These are phyloP conservation scores for Hortiboletus rubellus DNA, from an alignment of 1,284 basidiomycete genomes.

Conservation along the genomic window DNA sequence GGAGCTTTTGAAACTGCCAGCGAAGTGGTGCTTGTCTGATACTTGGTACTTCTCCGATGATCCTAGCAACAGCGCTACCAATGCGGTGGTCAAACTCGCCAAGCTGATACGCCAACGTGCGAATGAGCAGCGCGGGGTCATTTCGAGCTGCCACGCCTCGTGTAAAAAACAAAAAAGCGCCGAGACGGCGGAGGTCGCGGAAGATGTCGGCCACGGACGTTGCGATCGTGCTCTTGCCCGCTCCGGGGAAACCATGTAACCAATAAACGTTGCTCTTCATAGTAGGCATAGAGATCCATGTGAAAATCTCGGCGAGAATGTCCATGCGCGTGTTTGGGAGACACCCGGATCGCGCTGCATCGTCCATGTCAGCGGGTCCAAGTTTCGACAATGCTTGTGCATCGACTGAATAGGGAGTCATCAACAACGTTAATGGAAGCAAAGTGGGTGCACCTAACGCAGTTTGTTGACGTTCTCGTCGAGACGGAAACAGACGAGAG, in stretches of 20 bases:
- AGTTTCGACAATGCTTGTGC: conserved; percentile 27
- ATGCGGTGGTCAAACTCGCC: conserved; percentile 33
- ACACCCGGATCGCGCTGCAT: conserved; percentile 25
- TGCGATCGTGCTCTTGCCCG: conserved; percentile 36
- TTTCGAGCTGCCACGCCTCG: conserved; percentile 25
- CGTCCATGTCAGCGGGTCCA: conserved; percentile 32
- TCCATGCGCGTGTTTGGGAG: conserved; percentile 34
- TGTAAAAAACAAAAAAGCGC: conserved; percentile 36
- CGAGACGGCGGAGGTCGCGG: conserved; percentile 30
- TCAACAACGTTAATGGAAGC: conserved; percentile 2
- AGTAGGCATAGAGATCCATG: conserved; percentile 26
- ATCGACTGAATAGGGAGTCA: conserved; percentile 12
- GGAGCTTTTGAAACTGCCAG: conserved; percentile 34
- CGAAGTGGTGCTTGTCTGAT: conserved; percentile 33
- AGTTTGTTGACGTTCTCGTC: conserved; percentile 29
- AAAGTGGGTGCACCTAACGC: conserved; percentile 14
- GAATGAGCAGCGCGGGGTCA: conserved; percentile 28
- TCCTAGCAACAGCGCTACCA: conserved; percentile 27
- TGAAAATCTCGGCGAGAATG: conserved; percentile 26
- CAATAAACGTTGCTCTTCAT: conserved; percentile 30
- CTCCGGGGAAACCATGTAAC: conserved; percentile 35
- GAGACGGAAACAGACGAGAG: conserved; percentile 32
- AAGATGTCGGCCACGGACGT: conserved; percentile 33
- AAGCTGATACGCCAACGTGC: conserved; percentile 34
- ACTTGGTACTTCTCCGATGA: conserved; percentile 29